Evolutionary conservation across 176 grass and related monocot species (phyloP).

Genomic region (Hyparrhenia diplandra): DNA sequence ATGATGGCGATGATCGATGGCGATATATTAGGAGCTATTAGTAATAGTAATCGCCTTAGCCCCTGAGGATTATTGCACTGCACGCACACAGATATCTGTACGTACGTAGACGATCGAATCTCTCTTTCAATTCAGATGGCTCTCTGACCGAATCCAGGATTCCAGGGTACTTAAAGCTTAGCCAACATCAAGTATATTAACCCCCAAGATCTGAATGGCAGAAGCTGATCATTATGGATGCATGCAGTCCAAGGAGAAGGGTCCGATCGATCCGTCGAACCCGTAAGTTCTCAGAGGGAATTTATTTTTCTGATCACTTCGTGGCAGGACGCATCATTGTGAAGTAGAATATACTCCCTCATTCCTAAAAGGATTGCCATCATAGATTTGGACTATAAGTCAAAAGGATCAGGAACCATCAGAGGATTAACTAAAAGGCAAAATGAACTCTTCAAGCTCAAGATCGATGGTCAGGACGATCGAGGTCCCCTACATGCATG

Average conservation of each 20-base stretch:
- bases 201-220: background rate
- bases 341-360: background rate
- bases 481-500: background rate
- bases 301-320: constrained; percentile 17
- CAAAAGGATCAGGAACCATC: too few relatives aligned
- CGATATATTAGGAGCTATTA: background rate
- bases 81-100: too few relatives aligned
- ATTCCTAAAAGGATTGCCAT: background rate
- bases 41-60: background rate
- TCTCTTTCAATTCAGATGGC: background rate
- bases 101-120: too few relatives aligned
- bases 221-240: background rate
- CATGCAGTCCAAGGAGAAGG: constrained; percentile 11
- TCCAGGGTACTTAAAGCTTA: constrained; percentile 1
- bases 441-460: background rate
- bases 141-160: background rate
- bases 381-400: background rate
- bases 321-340: background rate
- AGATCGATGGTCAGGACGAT: background rate
- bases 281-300: background rate
- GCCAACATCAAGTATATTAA: background rate
- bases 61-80: background rate
- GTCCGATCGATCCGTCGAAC: background rate
- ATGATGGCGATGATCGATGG: background rate
- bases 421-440: too few relatives aligned